These are phyloP conservation scores for Casuarina equisetifolia DNA, from an alignment of 306 rosid species.

Conservation along the genomic window DNA sequence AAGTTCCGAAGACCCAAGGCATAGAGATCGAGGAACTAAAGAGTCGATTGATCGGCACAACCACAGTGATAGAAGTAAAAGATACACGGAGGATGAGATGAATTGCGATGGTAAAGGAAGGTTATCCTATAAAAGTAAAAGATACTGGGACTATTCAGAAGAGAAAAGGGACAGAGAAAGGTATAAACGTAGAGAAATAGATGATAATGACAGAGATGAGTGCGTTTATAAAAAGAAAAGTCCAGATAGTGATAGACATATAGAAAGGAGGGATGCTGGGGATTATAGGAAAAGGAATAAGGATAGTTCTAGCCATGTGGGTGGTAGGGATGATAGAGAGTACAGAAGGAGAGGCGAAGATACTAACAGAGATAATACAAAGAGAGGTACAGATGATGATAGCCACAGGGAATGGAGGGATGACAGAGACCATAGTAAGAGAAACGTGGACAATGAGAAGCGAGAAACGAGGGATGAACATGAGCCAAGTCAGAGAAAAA, in stretches of 20 bases:
- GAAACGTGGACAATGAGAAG: conserved; percentile 16
- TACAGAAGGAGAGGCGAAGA: conserved; percentile 40
- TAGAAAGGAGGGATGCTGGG: conserved; percentile 44
- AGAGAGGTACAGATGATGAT: conserved; percentile 27
- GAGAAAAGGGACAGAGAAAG: conserved; percentile 53
- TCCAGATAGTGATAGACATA: conserved; percentile 34
- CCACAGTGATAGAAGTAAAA: conserved; percentile 43
- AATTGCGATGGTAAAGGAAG: conserved; percentile 39
- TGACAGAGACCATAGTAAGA: conserved; percentile 39
- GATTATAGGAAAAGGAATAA: conserved; percentile 26
- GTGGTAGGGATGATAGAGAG: too few species aligned
- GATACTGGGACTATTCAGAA: conserved; percentile 39
- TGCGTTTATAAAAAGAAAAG: conserved; percentile 42
- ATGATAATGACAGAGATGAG: conserved; percentile 18
- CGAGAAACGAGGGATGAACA: conserved; percentile 19
- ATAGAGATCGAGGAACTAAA: conserved; percentile 45
- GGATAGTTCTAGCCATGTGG: conserved; percentile 14
- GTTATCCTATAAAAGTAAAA: conserved; percentile 40
- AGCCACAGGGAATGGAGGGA: conserved; percentile 42
- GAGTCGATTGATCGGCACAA: conserved; percentile 45
- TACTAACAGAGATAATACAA: conserved; percentile 35
- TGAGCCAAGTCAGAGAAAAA: conserved; percentile 35
- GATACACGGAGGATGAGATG: conserved; percentile 33
- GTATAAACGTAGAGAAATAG: conserved; percentile 35
- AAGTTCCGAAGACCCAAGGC: conserved; percentile 35